phyloP scores from a whole-genome alignment of 2,329 filamentous ascomycete species.

The Lachnellula hyalina region DNA sequence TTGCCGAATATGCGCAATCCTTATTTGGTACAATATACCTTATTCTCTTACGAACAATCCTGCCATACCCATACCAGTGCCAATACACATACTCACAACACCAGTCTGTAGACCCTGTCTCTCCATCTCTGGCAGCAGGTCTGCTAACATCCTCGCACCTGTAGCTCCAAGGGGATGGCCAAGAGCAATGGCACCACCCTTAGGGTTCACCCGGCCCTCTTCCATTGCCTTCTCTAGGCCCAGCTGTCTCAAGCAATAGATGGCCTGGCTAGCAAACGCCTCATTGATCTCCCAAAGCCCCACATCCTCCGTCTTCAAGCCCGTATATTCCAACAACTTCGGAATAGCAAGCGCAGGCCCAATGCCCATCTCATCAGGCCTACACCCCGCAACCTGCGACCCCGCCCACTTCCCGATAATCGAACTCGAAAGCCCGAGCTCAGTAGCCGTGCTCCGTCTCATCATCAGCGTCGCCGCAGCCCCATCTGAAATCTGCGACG shows the following conservation, averaged over 20 bases:
- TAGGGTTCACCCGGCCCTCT: slow-evolving; percentile 74
- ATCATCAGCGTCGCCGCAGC: slow-evolving; percentile 81
- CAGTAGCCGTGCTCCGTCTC: slow-evolving; percentile 71
- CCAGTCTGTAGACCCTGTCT: slow-evolving; percentile 67
- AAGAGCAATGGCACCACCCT: slow-evolving; percentile 89
- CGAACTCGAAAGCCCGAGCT: slow-evolving; percentile 60
- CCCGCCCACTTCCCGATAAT: slow-evolving; percentile 83
- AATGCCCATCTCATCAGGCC: slow-evolving; percentile 90
- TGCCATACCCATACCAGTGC: slow-evolving; percentile 75
- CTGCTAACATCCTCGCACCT: slow-evolving; percentile 70
- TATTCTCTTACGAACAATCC: slow-evolving; percentile 62
- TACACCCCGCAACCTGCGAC: slow-evolving; percentile 69
- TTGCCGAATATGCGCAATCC: background rate
- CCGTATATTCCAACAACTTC: slow-evolving; percentile 65
- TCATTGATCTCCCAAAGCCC: slow-evolving; percentile 93
- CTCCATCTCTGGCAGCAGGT: slow-evolving; percentile 60
- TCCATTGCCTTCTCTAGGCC: slow-evolving; percentile 59
- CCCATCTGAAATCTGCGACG: slow-evolving; percentile 80
- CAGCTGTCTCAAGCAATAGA: slow-evolving; percentile 67
- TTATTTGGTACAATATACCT: slow-evolving; percentile 5
- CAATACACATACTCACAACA: slow-evolving; percentile 87
- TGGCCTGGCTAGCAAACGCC: slow-evolving; percentile 61
- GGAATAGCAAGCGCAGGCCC: slow-evolving; percentile 85
- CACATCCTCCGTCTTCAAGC: slow-evolving; percentile 63
- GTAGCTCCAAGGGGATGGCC: slow-evolving; percentile 90